phyloP scores from a whole-genome alignment of 768 basidiomycete species.

The Neoboletus magnificus region DNA sequence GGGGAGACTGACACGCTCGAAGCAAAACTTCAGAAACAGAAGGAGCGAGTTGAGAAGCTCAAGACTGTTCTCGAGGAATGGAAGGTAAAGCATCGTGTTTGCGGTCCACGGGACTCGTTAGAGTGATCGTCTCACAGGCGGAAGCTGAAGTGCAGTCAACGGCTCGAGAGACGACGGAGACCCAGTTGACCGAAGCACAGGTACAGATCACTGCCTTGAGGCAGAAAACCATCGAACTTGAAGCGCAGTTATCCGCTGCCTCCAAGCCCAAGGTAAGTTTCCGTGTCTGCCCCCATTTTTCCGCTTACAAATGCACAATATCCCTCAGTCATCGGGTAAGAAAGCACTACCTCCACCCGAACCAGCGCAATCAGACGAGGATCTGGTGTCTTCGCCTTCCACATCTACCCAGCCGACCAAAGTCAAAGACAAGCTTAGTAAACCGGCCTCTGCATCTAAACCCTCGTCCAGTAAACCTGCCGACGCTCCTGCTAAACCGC shows the following conservation, averaged over 20 bases:
- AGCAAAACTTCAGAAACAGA: slow-evolving; percentile 42
- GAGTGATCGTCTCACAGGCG: slow-evolving; percentile 29
- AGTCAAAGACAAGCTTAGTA: slow-evolving; percentile 17
- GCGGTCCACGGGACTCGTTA: background rate
- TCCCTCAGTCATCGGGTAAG: slow-evolving; percentile 12
- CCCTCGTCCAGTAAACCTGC: slow-evolving; percentile 15
- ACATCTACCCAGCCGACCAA: slow-evolving; percentile 10
- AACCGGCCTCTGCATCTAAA: slow-evolving; percentile 14
- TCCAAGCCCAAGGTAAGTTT: slow-evolving; percentile 25
- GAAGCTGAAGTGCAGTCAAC: slow-evolving; percentile 37
- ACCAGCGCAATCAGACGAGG: slow-evolving; percentile 21
- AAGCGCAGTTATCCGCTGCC: slow-evolving; percentile 41
- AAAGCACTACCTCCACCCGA: slow-evolving; percentile 5
- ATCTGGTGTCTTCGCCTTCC: slow-evolving; percentile 19
- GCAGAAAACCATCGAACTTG: slow-evolving; percentile 44
- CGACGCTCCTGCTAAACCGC: slow-evolving; percentile 22
- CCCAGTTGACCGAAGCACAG: slow-evolving; percentile 34
- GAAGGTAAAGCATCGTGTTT: slow-evolving; percentile 37
- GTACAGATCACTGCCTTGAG: slow-evolving; percentile 26
- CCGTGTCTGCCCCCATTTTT: slow-evolving; percentile 4
- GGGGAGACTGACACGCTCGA: slow-evolving; percentile 30
- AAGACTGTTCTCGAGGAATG: slow-evolving; percentile 42
- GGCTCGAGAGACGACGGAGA: slow-evolving; percentile 35
- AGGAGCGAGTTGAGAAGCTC: slow-evolving; percentile 39
- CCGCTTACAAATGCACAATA: background rate